A percentile compares a stretch with the other conserved stretches of the same genome.
These are phyloP conservation scores for Geotrichum carabidarum DNA, from an alignment of 1,139 yeast species.

Conservation along the genomic window DNA sequence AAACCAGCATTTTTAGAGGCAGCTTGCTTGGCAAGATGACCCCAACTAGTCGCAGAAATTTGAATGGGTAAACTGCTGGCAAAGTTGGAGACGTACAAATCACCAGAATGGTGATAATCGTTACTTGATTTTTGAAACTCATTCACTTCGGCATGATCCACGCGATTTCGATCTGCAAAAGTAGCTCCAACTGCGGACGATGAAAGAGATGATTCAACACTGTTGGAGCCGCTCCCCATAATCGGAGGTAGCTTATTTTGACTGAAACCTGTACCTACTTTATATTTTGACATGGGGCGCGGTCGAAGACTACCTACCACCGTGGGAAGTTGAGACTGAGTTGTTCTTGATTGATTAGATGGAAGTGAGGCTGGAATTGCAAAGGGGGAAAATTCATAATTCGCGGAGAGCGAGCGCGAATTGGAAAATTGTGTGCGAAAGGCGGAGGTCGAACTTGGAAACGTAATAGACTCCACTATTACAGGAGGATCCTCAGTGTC, in stretches of 20 bases:
- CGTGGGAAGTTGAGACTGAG: conserved; percentile 14
- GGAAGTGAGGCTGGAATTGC: conserved; percentile 16
- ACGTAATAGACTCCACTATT: neutral
- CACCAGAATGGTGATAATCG: neutral
- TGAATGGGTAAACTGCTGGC: conserved; percentile 20
- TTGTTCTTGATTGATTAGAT: conserved; percentile 16
- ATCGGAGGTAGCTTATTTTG: neutral
- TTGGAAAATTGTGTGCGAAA: conserved; percentile 4
- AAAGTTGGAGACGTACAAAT: conserved; percentile 6
- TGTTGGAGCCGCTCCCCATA: neutral
- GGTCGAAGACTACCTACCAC: conserved; percentile 20
- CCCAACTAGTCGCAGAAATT: conserved; percentile 13
- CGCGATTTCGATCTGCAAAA: neutral
- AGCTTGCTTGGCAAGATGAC: conserved; percentile 7
- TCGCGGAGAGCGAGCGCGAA: conserved; percentile 1
- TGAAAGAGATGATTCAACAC: conserved; percentile 10
- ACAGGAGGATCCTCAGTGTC: conserved; percentile 1
- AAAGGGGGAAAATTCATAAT: neutral
- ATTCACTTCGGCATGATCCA: neutral
- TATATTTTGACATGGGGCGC: conserved; percentile 11
- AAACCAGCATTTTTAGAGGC: neutral
- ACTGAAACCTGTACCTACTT: neutral
- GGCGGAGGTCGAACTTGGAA: neutral
- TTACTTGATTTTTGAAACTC: neutral
- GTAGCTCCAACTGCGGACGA: conserved; percentile 1